These are phyloP conservation scores for Fusarium anthophilum DNA, from an alignment of 2,329 filamentous ascomycete species.

Conservation along the genomic window DNA sequence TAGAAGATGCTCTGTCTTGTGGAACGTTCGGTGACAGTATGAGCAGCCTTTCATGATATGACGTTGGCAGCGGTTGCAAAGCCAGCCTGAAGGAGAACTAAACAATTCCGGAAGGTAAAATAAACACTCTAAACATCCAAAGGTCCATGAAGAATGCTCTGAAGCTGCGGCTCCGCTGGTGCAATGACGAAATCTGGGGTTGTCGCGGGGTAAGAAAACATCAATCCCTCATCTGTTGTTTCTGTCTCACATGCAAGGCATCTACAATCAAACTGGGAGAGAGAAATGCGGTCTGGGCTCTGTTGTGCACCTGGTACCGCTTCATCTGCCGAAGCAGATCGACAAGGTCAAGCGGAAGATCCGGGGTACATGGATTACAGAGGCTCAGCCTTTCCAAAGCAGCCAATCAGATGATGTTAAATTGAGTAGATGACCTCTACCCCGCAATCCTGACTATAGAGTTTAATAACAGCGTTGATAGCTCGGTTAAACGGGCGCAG, in stretches of 20 bases:
- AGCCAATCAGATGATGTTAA: neutral
- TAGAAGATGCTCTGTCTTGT: conserved; percentile 1
- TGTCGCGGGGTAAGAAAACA: neutral
- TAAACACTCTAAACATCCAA: neutral
- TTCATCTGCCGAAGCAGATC: neutral
- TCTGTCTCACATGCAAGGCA: neutral
- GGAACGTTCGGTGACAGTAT: neutral
- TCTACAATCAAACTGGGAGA: neutral
- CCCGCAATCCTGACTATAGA: neutral
- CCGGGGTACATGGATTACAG: neutral
- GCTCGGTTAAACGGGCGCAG: neutral
- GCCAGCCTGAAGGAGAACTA: neutral
- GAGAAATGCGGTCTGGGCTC: neutral
- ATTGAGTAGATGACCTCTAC: neutral
- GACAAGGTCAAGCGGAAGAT: neutral
- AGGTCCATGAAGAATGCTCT: neutral
- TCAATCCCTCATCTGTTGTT: neutral
- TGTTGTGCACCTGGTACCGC: neutral
- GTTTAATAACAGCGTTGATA: neutral
- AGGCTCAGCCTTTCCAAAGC: neutral
- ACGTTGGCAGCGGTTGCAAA: no score
- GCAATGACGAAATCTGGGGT: neutral
- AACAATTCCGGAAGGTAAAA: neutral
- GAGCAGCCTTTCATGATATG: neutral
- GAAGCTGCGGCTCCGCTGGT: neutral